Conservation (phyloP, 495 filamentous ascomycete genomes). For the Penicillium verhagenii region DNA sequence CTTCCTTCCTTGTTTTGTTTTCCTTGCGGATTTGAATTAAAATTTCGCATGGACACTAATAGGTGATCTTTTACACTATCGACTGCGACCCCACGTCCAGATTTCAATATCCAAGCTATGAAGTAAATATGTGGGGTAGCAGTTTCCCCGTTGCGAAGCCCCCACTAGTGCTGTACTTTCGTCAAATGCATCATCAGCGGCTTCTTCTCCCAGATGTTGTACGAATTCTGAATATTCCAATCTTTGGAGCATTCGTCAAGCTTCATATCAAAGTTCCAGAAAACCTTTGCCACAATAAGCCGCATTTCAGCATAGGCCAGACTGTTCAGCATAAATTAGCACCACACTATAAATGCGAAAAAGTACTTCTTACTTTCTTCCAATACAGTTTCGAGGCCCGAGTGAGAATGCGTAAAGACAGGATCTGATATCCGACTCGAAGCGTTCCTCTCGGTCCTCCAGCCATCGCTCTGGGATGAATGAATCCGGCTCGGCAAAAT, state of each 20-base stretch:
- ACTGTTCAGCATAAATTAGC: conserved; percentile 14
- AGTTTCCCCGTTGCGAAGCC: too few species aligned
- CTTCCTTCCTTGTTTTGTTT: too few species aligned
- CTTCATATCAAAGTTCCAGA: conserved; percentile 55
- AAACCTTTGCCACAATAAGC: conserved; percentile 47
- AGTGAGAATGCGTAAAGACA: conserved; percentile 30
- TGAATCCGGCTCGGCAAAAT: conserved; percentile 23
- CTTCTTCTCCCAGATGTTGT: conserved; percentile 33
- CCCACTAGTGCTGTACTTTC: neutral
- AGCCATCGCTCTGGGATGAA: conserved; percentile 46
- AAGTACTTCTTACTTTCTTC: conserved; percentile 22
- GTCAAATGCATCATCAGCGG: conserved; percentile 29
- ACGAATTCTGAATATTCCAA: conserved; percentile 40
- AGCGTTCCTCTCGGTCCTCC: conserved; percentile 15
- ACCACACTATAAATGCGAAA: neutral
- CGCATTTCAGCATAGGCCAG: conserved; percentile 55
- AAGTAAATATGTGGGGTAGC: too few species aligned
- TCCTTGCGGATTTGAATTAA: too few species aligned
- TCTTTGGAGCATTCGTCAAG: conserved; percentile 28
- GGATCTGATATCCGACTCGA: conserved; percentile 21
- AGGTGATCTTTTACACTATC: too few species aligned
- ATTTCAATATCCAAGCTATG: too few species aligned
- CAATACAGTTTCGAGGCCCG: conserved; percentile 41
- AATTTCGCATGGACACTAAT: too few species aligned
- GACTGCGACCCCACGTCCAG: too few species aligned